Percentiles rank a stretch among this genome's conserved stretches.
phyloP scores from a whole-genome alignment of 441 rosid species.

The Aleurites moluccanus region DNA sequence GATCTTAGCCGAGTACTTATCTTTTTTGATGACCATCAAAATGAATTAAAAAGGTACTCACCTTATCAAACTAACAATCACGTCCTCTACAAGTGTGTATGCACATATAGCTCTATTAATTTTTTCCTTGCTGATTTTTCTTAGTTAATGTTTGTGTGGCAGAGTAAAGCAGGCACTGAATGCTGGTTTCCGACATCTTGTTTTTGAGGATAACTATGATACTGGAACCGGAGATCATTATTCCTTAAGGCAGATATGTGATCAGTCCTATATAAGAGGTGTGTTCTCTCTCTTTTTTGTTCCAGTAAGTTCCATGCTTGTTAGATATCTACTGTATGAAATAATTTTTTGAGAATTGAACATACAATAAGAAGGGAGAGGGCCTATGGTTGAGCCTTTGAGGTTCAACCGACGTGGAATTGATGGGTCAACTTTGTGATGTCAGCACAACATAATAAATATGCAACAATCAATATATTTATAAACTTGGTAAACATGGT shows the following conservation, averaged over 20 bases:
- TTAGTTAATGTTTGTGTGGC: constrained; percentile 28
- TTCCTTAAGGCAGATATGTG: constrained; percentile 95
- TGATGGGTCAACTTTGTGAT: not conserved
- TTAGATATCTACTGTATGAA: not conserved
- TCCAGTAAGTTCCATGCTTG: constrained; percentile 7
- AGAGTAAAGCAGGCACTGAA: constrained; percentile 84
- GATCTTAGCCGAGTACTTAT: constrained; percentile 69
- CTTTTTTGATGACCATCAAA: constrained; percentile 97
- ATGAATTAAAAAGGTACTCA: constrained; percentile 83
- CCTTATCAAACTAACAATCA: constrained; percentile 1
- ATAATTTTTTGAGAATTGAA: not conserved
- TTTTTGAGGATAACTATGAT: constrained; percentile 97
- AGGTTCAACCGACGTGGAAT: not conserved
- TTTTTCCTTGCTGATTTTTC: constrained; percentile 20
- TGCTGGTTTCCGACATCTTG: constrained; percentile 83
- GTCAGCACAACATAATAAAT: not conserved
- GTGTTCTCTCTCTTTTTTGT: constrained; percentile 10
- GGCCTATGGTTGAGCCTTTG: not conserved
- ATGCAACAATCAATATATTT: not conserved
- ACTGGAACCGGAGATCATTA: constrained; percentile 99
- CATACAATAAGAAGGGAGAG: not conserved
- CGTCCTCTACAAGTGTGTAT: not conserved
- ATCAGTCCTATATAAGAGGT: constrained; percentile 90
- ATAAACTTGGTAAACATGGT: not conserved
- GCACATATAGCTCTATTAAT: not conserved